phyloP scores from a whole-genome alignment of 2,329 filamentous ascomycete genomes.

The Hymenoscyphus scutula region DNA sequence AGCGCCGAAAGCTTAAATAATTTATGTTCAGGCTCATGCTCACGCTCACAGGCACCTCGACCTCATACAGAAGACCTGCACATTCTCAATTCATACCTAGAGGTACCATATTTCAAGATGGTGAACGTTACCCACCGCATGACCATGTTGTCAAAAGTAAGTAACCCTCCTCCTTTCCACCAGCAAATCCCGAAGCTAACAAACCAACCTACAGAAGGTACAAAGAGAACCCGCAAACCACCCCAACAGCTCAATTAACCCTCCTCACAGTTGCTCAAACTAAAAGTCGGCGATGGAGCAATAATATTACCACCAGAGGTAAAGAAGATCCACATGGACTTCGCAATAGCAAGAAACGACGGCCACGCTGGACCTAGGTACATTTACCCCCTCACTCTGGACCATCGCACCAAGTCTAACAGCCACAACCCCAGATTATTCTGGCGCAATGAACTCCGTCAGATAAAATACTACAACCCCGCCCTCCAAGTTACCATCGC shows the following conservation, averaged over 20 bases:
- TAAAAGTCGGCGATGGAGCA: constrained; percentile 81
- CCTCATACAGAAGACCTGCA: neutral
- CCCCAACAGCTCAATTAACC: constrained; percentile 24
- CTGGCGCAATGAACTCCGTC: constrained; percentile 78
- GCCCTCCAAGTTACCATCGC: constrained; percentile 77
- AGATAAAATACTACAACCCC: constrained; percentile 94
- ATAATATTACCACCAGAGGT: constrained; percentile 75
- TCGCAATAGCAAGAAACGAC: constrained; percentile 57
- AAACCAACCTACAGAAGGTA: constrained; percentile 43
- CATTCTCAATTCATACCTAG: too few relatives aligned
- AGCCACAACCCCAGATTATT: constrained; percentile 65
- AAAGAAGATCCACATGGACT: constrained; percentile 72
- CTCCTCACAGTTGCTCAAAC: constrained; percentile 60
- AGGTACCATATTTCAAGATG: constrained; percentile 45
- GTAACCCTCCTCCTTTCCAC: constrained; percentile 39
- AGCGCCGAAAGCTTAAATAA: constrained; percentile 31
- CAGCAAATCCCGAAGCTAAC: constrained; percentile 20
- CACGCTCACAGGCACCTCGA: neutral
- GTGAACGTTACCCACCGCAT: constrained; percentile 64
- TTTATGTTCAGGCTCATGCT: constrained; percentile 16
- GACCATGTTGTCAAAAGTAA: constrained; percentile 70
- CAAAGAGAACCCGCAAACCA: constrained; percentile 19
- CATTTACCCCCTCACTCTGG: neutral
- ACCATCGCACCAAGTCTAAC: constrained; percentile 14
- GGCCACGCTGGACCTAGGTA: constrained; percentile 75